Base-by-base conservation (phyloP, 495 filamentous ascomycete genomes). In the Thozetella sp. region DNA sequence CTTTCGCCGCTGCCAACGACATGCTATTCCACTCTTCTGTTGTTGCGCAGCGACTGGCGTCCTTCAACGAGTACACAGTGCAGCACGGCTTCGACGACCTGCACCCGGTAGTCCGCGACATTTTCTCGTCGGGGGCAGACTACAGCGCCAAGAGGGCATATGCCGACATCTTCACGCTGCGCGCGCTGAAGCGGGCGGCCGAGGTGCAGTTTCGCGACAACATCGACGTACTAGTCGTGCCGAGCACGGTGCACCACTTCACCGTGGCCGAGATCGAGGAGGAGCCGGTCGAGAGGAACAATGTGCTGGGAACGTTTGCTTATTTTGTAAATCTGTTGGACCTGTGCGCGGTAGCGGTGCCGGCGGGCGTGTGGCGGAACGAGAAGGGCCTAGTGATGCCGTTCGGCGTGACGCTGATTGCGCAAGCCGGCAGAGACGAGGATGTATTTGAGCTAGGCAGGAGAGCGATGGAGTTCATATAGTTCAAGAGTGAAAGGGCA, bases 281-380 rank as follows among this genome's bases (percentile, higher is more conserved):
- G n/a, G 43, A 48, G n/a, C 43, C 43, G 9, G 43, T 48, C 11
- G 43, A 20, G 10, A 11, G 43, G n/a, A 48, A 48, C n/a, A 48
- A 48, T 20, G n/a, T 48, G 9, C 43, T 48, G 43, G 43, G 43
- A 19, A 48, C 43, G 20, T 48, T 48, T 20, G 43, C 43, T 10
- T 48, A 48, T 19, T 48, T 48, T n/a, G 43, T 48, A 4, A 48
- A 48, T n/a, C 43, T 48, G 43, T n/a, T 48, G 9, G 43, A 48
- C 20, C 43, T 48, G 4, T 48, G 43, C 43, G 43, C 43, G 3
- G n/a, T 48, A 4, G 43, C 43, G 43, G 43, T 48, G 9, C 43
- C 43, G 4, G 43, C 43, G 10, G 43, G 43, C 43, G 43, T 48
- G 43, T 48, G 43, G 43, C 3, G 43, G 43, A 48, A 19, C 20